A percentile compares a stretch with the other conserved stretches of the same genome.
phyloP scores from a whole-genome alignment of 1,284 basidiomycete species.

The Leccinum insigne region DNA sequence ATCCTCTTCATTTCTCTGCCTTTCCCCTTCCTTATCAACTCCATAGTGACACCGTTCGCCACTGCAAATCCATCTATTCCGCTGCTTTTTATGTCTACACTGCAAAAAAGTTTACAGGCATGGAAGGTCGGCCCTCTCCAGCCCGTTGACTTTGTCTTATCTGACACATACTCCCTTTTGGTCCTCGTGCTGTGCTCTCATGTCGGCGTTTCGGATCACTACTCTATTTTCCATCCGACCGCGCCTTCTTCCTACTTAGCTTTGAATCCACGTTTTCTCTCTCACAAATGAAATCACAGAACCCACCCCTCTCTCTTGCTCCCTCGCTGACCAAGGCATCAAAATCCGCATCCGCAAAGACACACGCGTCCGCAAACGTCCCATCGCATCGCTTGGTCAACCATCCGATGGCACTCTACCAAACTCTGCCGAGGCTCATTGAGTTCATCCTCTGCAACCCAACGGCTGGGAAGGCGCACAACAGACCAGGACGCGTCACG shows the following conservation, averaged over 20 bases:
- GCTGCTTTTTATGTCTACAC: constrained; percentile 90
- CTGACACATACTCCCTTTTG: constrained; percentile 15
- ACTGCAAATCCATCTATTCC: constrained; percentile 88
- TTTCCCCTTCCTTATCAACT: constrained; percentile 6
- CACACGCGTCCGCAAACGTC: constrained; percentile 75
- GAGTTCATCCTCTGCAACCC: too few species aligned
- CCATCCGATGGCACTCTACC: constrained; percentile 28
- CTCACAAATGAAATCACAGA: constrained; percentile 44
- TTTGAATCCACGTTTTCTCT: constrained; percentile 4
- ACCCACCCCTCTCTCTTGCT: constrained; percentile 85
- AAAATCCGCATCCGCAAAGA: constrained; percentile 93
- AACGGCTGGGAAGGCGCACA: too few species aligned
- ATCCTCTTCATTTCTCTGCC: not conserved
- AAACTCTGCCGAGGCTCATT: constrained; percentile 11
- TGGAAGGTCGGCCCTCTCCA: constrained; percentile 66
- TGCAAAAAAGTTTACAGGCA: constrained; percentile 93
- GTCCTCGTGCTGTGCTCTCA: constrained; percentile 14
- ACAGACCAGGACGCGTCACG: too few species aligned
- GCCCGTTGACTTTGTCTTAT: constrained; percentile 17
- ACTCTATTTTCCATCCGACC: constrained; percentile 15
- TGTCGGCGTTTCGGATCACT: constrained; percentile 23
- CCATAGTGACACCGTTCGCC: constrained; percentile 75
- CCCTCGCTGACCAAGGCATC: constrained; percentile 89
- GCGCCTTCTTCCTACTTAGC: constrained; percentile 1
- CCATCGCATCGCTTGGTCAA: constrained; percentile 44